Evolutionary conservation across 164 flowering plant genomes (phyloP), one percentile per base, ranked within the genome.

Genomic region (Stephania cephalantha): DNA sequence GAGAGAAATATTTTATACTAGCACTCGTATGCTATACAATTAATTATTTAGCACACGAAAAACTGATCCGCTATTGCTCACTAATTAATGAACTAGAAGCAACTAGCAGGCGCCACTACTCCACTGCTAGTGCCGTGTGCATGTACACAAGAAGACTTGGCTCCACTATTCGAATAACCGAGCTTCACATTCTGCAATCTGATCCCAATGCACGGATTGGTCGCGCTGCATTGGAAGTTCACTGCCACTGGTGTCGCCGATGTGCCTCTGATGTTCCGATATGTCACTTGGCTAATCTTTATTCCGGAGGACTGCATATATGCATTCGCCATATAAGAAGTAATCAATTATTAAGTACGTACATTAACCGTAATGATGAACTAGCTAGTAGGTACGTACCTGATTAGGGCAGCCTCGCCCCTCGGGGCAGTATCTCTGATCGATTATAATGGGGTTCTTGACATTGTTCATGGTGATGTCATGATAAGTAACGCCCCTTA

Each of bases 391-490:
- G 25, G 25, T 25, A 25, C 68, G 45, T 70, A 80, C 85, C 85
- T 83, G 81, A 46, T 46, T 69, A 20, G 82, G 83, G 83, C 85
- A 83, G 6, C 71, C 75, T 67, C 48, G 7, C 42, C 69, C 30
- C 70, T 10, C 15, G 18, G 85, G 83, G 58, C 85, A 83, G 68
- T 83, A 83, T 64, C 75, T 76, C 29, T 83, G 85, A 53, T 83
- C 83, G 44, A 83, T 83, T 12, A 83, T 74, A 52, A 83, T 81
- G 25, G 85, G 85, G 53, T 78, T 72, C 9, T 73, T 13, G 30
- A 81, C 85, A 30, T 78, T 75, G 2, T 70, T 65, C 83, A 83
- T 83, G 20, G 74, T 17, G 0, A 75, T 81, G 15, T 79, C 44
- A 67, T 83, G 73, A 45, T 75, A 83, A 15, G 71, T 53, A 25